Conservation (phyloP, 129 eudicot genomes). For the Chrysanthemum seticuspe region DNA sequence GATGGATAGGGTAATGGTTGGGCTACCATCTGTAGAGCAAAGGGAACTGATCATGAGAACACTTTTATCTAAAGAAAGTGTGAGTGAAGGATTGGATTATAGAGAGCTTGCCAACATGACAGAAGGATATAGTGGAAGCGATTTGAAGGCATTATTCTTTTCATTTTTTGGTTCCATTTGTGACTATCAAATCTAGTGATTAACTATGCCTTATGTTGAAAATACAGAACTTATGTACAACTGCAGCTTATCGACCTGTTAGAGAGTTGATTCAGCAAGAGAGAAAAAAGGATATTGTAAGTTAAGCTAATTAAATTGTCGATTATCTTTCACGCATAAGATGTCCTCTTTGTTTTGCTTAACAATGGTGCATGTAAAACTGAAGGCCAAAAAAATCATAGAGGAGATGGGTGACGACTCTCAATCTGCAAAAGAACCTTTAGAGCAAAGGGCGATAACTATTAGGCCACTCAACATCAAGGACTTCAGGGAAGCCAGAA, state of each 20-base stretch:
- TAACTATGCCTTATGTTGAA: conserved; percentile 2
- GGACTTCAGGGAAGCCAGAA: conserved; percentile 80
- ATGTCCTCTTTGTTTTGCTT: neutral
- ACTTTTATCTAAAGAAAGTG: conserved; percentile 71
- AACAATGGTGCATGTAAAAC: conserved; percentile 12
- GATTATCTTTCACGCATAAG: conserved; percentile 1
- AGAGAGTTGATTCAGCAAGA: conserved; percentile 94
- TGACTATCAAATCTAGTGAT: neutral
- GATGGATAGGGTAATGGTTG: conserved; percentile 77
- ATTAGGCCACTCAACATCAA: conserved; percentile 84
- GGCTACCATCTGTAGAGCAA: conserved; percentile 79
- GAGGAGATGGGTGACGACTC: conserved; percentile 37
- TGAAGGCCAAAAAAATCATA: conserved; percentile 57
- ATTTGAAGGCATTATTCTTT: conserved; percentile 61
- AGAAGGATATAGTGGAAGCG: conserved; percentile 93
- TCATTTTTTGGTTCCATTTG: neutral
- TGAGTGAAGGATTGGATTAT: conserved; percentile 50
- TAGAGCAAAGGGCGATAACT: conserved; percentile 57
- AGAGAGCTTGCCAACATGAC: conserved; percentile 85
- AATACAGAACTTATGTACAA: conserved; percentile 84
- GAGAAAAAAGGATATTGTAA: conserved; percentile 67
- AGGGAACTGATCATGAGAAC: conserved; percentile 83
- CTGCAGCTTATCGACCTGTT: conserved; percentile 96
- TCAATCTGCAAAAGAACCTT: conserved; percentile 29
- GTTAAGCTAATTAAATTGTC: conserved; percentile 8